Evolutionary conservation across 345 rosid species (phyloP).

Genomic region (Pseudoturritis turrita): DNA sequence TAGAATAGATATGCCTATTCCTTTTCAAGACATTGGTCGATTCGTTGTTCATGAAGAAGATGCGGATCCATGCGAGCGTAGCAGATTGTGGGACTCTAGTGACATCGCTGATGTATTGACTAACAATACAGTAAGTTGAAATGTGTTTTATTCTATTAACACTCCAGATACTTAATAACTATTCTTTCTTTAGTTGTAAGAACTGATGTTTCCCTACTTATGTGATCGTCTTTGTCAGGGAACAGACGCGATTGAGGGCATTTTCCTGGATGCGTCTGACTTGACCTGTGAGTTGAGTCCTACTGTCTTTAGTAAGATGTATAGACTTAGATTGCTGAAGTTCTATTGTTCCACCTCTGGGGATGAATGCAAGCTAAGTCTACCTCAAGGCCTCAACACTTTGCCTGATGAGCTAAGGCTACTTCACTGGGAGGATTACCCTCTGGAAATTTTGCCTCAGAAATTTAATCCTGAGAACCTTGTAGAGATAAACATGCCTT

Average conservation of each 20-base stretch:
- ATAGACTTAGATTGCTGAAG: constrained; percentile 13
- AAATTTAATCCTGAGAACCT: constrained; percentile 14
- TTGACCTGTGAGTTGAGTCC: not conserved
- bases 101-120: constrained; percentile 25
- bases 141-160: not conserved
- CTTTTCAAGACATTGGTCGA: constrained; percentile 30
- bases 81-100: constrained; percentile 23
- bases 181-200: not conserved
- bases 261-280: constrained; percentile 9
- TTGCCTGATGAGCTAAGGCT: constrained; percentile 23
- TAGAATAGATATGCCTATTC: constrained; percentile 17
- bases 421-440: constrained; percentile 24
- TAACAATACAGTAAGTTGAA: not conserved
- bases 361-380: not conserved
- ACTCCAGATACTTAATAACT: not conserved
- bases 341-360: constrained; percentile 1
- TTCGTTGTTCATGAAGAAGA: constrained; percentile 16
- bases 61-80: not conserved
- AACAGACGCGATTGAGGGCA: constrained; percentile 26
- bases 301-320: constrained; percentile 10
- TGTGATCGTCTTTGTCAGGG: constrained; percentile 16
- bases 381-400: not conserved
- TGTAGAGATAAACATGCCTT: constrained; percentile 17
- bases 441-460: constrained; percentile 9
- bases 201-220: not conserved